Percentiles rank a stretch among this genome's conserved stretches.
phyloP scores from a whole-genome alignment of 2,329 filamentous ascomycete genomes.

The Rutstroemia sp. region DNA sequence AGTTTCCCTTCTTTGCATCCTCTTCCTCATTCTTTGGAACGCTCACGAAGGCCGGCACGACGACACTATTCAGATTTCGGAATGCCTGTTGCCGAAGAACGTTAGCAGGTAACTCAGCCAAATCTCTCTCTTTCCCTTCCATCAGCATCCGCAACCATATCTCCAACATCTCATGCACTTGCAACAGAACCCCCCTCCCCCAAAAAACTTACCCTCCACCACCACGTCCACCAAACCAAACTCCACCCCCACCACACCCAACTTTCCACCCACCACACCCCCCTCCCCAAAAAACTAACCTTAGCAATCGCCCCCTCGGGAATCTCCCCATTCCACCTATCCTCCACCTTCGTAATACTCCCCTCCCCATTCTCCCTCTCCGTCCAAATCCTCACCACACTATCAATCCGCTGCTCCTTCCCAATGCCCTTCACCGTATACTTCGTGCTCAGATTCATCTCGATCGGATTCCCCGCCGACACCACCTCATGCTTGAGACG shows the following conservation, averaged over 20 bases:
- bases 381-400: constrained; percentile 40
- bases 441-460: constrained; percentile 44
- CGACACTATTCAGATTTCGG: constrained; percentile 42
- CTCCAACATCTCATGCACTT: too few relatives aligned
- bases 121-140: constrained; percentile 14
- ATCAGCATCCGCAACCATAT: too few relatives aligned
- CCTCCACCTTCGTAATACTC: constrained; percentile 45
- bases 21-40: constrained; percentile 47
- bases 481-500: constrained; percentile 47
- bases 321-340: constrained; percentile 47
- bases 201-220: constrained; percentile 23
- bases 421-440: constrained; percentile 47
- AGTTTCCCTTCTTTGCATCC: constrained; percentile 34
- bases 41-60: constrained; percentile 42
- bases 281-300: constrained; percentile 34
- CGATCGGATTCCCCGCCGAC: constrained; percentile 50
- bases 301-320: constrained; percentile 42
- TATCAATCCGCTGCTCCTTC: constrained; percentile 42
- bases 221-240: neutral
- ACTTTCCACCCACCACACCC: neutral
- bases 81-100: constrained; percentile 36
- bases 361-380: constrained; percentile 29
- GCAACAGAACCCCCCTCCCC: neutral
- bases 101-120: constrained; percentile 26
- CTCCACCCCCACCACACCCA: neutral